These are phyloP conservation scores for Ramaria rubella DNA, from an alignment of 768 basidiomycete genomes.

Conservation along the genomic window DNA sequence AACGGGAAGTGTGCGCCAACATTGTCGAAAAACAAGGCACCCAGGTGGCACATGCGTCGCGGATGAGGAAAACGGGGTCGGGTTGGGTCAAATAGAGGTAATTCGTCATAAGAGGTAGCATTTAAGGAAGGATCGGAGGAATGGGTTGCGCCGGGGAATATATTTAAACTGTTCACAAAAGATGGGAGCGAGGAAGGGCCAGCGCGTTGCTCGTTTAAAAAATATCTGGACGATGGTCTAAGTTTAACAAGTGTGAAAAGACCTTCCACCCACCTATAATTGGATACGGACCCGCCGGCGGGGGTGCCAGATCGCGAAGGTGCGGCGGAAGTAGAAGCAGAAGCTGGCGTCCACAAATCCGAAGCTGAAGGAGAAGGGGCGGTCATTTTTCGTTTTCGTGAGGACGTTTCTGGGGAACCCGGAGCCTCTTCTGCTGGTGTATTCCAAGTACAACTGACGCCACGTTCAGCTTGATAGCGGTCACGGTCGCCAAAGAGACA, in stretches of 20 bases:
- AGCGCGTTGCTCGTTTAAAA: not conserved
- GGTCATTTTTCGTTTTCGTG: not conserved
- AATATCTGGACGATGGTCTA: not conserved
- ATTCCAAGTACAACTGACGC: conserved; percentile 50
- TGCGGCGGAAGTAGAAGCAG: not conserved
- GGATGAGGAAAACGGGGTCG: conserved; percentile 59
- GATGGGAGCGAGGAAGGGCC: no score
- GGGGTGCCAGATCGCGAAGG: not conserved
- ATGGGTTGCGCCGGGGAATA: not conserved
- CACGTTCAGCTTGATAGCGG: conserved; percentile 81
- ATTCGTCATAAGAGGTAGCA: conserved; percentile 19
- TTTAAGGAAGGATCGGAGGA: conserved; percentile 18
- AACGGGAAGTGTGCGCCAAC: conserved; percentile 62
- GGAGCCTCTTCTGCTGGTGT: conserved; percentile 36
- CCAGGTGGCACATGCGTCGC: conserved; percentile 63
- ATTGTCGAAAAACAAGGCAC: conserved; percentile 66
- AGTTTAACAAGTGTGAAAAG: not conserved
- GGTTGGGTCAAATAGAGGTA: conserved; percentile 55
- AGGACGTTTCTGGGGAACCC: conserved; percentile 7
- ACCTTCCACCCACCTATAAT: not conserved
- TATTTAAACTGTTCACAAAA: not conserved
- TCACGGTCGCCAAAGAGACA: conserved; percentile 82
- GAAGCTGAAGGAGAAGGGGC: not conserved
- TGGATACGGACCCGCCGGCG: not conserved
- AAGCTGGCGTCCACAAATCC: not conserved